Conservation (phyloP, 2,329 filamentous ascomycete genomes). For the Geoglossum cookeanum region DNA sequence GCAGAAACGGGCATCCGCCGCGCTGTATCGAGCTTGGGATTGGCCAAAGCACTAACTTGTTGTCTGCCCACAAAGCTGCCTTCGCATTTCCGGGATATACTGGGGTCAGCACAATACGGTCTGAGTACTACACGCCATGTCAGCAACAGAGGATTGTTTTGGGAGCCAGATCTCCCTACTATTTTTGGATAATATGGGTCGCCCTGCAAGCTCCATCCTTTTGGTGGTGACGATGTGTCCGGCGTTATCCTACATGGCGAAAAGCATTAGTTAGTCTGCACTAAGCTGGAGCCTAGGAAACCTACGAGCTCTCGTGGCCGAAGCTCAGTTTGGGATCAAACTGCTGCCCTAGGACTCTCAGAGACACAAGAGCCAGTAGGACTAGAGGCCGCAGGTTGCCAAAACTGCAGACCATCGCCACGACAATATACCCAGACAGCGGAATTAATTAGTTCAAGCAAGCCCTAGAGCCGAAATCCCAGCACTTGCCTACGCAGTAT, state of each 20-base stretch:
- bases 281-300: not conserved
- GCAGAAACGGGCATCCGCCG: not conserved
- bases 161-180: slow-evolving; percentile 14
- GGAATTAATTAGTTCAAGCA: no score
- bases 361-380: not conserved
- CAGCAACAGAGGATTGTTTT: not conserved
- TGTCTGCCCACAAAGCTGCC: slow-evolving; percentile 64
- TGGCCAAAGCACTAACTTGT: slow-evolving; percentile 19
- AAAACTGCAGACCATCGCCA: not conserved
- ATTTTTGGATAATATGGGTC: slow-evolving; percentile 37
- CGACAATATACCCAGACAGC: no score
- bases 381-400: not conserved
- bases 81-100: slow-evolving; percentile 70
- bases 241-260: slow-evolving; percentile 20
- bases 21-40: not conserved
- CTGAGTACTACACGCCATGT: slow-evolving; percentile 38
- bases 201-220: slow-evolving; percentile 35
- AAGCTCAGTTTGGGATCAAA: not conserved
- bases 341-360: not conserved
- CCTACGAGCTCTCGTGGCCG: not conserved
- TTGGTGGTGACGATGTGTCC: slow-evolving; percentile 10
- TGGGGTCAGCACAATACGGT: slow-evolving; percentile 82
- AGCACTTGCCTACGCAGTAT: no score
- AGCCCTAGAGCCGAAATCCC: no score
- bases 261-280: slow-evolving; percentile 5